Evolutionary conservation across 2,329 filamentous ascomycete species (phyloP).

Genomic region (Fusarium sp.): DNA sequence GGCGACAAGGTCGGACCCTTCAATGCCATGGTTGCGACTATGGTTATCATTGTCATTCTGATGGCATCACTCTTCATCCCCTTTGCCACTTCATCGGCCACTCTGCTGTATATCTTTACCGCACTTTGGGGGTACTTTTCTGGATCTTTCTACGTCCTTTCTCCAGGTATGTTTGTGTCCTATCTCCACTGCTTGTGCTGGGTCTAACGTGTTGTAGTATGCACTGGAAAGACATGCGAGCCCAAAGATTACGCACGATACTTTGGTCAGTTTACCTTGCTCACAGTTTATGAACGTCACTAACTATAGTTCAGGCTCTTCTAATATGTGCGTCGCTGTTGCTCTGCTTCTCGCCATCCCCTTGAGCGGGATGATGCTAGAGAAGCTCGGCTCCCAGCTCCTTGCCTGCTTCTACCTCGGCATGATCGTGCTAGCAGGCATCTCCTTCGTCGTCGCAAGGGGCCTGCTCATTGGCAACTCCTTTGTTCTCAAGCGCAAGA

Average conservation of each 20-base stretch:
- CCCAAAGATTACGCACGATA: conserved; percentile 59
- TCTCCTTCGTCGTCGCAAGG: conserved; percentile 41
- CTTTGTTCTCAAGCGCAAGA: conserved; percentile 5
- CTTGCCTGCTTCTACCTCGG: conserved; percentile 60
- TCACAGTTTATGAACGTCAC: conserved; percentile 7
- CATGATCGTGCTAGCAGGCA: conserved; percentile 50
- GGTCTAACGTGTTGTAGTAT: conserved; percentile 45
- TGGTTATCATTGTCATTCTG: conserved; percentile 50
- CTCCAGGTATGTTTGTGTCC: conserved; percentile 32
- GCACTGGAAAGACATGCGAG: conserved; percentile 58
- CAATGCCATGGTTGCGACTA: conserved; percentile 45
- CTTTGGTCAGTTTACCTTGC: conserved; percentile 36
- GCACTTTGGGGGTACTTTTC: conserved; percentile 62
- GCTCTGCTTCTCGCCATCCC: conserved; percentile 58
- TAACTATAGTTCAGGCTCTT: conserved; percentile 49
- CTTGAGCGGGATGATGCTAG: conserved; percentile 57
- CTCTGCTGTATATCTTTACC: conserved; percentile 56
- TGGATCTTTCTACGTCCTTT: conserved; percentile 58
- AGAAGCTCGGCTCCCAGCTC: conserved; percentile 54
- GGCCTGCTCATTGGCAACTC: conserved; percentile 15
- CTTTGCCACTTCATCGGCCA: conserved; percentile 52
- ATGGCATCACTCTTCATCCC: conserved; percentile 58
- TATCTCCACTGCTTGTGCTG: neutral
- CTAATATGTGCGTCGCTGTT: conserved; percentile 59
- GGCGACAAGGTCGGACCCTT: conserved; percentile 58